Base-by-base conservation (phyloP, 257 asterid species). In the Cinchona pubescens region DNA sequence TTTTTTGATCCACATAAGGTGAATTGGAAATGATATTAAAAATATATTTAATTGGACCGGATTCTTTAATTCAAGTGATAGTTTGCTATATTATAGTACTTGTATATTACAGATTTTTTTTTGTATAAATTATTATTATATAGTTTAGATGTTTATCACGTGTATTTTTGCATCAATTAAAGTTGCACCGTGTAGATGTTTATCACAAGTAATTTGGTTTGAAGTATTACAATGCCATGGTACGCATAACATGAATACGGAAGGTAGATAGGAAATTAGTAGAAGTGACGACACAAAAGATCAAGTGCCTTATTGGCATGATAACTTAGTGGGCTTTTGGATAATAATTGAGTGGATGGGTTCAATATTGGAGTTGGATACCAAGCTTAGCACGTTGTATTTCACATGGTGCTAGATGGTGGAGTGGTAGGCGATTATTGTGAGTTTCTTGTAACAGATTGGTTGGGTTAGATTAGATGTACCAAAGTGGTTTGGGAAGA, bases 321-420 rank as follows among this genome's bases (percentile, higher is more conserved):
- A 25, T 9, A 23, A 53, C 29, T 53, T 21, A 51, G 7, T 21
- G 25, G 60, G 27, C 23, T 53, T 53, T 2, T 14, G 25, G 63
- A 56, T 56, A 25, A 42, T 5, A 40, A 18, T 1, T 62, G 48
- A 19, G 32, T 61, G 70, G 61, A 45, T 61, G 19, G 71, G 71
- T 30, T 30, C 34, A 21, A 18, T 62, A 29, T 12, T 59, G 1
- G 43, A 30, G 40, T 58, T 59, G n/a, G 53, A 56, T 16, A 65
- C 40, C 27, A 56, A 73, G 60, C 60, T 45, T 45, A 60, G 60
- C 71, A 61, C 61, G 61, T 61, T 45, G 61, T 7, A n/a, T 16
- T 38, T 46, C 77, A 42, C 46, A 43, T 61, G 60, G 61, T 40
- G 15, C 2, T 14, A 15, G 60, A 73, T 29, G 67, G 23, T 29